These are phyloP conservation scores for Leonotis leonurus DNA, from an alignment of 257 asterid genomes.

Conservation along the genomic window DNA sequence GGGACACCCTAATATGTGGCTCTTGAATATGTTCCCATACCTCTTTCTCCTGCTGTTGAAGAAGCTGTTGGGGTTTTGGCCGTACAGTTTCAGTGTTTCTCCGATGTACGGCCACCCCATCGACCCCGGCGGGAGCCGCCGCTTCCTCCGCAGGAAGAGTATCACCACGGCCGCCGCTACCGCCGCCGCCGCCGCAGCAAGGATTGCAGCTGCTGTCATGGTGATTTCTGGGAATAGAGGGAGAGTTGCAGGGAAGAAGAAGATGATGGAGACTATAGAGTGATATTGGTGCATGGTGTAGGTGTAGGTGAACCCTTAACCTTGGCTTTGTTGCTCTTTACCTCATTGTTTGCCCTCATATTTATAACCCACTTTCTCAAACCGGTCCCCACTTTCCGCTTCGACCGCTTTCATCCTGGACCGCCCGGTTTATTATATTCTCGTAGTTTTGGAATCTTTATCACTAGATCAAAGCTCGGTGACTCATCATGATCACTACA, in stretches of 20 bases:
- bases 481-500: too few relatives aligned
- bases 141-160: conserved; percentile 7
- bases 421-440: neutral
- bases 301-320: conserved; percentile 25
- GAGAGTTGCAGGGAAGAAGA: neutral
- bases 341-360: neutral
- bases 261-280: neutral
- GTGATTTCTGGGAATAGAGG: neutral
- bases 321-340: too few relatives aligned
- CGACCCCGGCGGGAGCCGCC: conserved; percentile 64
- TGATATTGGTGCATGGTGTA: conserved; percentile 31
- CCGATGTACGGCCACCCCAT: conserved; percentile 78
- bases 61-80: conserved; percentile 55
- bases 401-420: too few relatives aligned
- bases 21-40: conserved; percentile 67
- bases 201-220: neutral
- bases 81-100: conserved; percentile 59
- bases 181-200: neutral
- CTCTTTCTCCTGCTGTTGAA: conserved; percentile 44
- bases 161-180: neutral
- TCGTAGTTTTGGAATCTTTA: too few relatives aligned
- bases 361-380: too few relatives aligned
- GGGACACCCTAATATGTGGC: conserved; percentile 65
- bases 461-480: too few relatives aligned
- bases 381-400: too few relatives aligned